Conservation (phyloP, 2,329 filamentous ascomycete genomes). For the Plenodomus biglobosus region DNA sequence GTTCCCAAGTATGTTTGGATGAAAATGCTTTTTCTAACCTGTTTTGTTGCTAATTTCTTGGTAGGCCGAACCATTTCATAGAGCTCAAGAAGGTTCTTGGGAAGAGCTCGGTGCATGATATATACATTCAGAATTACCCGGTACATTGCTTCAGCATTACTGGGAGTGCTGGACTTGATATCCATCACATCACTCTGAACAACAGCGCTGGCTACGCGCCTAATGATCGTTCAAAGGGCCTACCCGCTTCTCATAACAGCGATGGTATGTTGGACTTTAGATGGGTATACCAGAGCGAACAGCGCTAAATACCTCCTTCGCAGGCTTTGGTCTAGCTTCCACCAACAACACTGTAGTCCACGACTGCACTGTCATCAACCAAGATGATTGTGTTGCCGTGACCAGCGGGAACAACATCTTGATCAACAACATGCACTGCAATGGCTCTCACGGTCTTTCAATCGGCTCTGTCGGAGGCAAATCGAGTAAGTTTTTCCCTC, state of each 20-base stretch:
- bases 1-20: conserved; percentile 33
- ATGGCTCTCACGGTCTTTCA: conserved; percentile 57
- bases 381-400: conserved; percentile 60
- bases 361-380: conserved; percentile 55
- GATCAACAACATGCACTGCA: conserved; percentile 46
- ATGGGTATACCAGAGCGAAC: not conserved
- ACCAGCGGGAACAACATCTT: conserved; percentile 52
- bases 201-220: conserved; percentile 55
- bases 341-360: conserved; percentile 45
- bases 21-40: too few species aligned
- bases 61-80: conserved; percentile 29
- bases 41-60: not conserved
- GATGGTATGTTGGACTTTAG: conserved; percentile 40
- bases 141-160: conserved; percentile 55
- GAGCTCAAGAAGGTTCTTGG: conserved; percentile 45
- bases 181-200: conserved; percentile 57
- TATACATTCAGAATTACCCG: conserved; percentile 57
- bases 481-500: conserved; percentile 9
- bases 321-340: conserved; percentile 54
- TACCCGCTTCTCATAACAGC: conserved; percentile 49
- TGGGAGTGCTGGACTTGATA: conserved; percentile 42
- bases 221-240: conserved; percentile 27
- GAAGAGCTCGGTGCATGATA: conserved; percentile 42
- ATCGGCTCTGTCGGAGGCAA: conserved; percentile 57
- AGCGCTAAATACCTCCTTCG: not conserved